These are phyloP conservation scores for Fusarium ramigenum DNA, from an alignment of 2,329 filamentous ascomycete species.

Conservation along the genomic window DNA sequence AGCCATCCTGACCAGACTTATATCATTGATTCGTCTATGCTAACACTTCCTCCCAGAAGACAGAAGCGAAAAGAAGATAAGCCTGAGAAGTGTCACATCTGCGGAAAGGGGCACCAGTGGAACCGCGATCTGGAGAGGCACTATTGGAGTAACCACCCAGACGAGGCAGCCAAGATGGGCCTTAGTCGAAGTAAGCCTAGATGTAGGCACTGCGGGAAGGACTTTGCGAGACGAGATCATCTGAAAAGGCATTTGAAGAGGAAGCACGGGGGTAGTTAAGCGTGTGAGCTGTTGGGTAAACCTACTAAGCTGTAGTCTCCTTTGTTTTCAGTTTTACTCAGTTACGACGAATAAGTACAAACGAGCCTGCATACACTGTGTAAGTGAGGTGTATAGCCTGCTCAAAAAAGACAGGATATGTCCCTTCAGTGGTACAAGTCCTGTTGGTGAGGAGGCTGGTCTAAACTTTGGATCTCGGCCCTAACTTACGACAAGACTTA, in stretches of 20 bases:
- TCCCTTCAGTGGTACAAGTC: neutral
- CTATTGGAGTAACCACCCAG: neutral
- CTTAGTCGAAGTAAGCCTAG: neutral
- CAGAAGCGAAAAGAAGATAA: constrained; percentile 5
- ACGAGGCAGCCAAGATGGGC: neutral
- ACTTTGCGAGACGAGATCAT: constrained; percentile 13
- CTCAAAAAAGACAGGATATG: neutral
- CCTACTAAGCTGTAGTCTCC: neutral
- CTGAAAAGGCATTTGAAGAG: constrained; percentile 2
- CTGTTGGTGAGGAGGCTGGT: neutral
- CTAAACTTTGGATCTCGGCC: neutral
- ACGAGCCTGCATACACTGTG: neutral
- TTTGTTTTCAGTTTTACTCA: neutral
- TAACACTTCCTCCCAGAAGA: neutral
- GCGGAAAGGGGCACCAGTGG: neutral
- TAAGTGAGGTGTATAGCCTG: too few relatives aligned
- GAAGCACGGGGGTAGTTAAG: constrained; percentile 10
- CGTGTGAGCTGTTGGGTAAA: neutral
- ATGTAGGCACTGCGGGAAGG: neutral
- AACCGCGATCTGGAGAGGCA: constrained; percentile 6
- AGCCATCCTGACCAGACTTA: too few relatives aligned
- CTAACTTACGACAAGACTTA: neutral
- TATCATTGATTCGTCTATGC: accelerated
- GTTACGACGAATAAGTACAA: neutral
- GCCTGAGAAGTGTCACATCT: constrained; percentile 7